Conservation (phyloP, 2,329 filamentous ascomycete genomes). For the Talaromyces sp. region DNA sequence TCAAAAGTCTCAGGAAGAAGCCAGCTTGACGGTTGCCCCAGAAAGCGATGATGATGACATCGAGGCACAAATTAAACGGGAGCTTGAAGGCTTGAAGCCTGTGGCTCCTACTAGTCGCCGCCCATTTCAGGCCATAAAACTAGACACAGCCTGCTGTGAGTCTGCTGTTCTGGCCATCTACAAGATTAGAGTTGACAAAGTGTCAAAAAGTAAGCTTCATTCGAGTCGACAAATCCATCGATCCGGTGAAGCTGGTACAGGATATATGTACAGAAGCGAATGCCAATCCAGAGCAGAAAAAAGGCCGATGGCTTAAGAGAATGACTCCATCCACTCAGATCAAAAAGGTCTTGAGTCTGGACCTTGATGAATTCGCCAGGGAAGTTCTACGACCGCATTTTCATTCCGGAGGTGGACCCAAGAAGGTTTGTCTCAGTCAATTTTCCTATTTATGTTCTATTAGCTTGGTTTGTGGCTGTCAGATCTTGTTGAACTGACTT, state of each 20-base stretch:
- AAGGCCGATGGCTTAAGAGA: constrained; percentile 55
- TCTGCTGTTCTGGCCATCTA: neutral
- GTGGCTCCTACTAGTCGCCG: constrained; percentile 41
- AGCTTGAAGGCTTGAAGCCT: constrained; percentile 50
- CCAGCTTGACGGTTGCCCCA: neutral
- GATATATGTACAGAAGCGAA: constrained; percentile 53
- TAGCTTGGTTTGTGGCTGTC: neutral
- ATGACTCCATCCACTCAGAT: constrained; percentile 56
- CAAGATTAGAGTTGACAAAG: neutral
- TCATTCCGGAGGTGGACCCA: constrained; percentile 45
- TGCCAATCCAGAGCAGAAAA: constrained; percentile 45
- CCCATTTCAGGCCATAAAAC: constrained; percentile 47
- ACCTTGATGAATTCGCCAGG: constrained; percentile 52
- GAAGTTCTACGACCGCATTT: constrained; percentile 57
- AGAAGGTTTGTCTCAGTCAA: constrained; percentile 44
- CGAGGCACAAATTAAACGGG: constrained; percentile 55
- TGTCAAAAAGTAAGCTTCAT: constrained; percentile 50
- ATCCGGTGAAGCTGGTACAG: constrained; percentile 57
- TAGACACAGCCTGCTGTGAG: constrained; percentile 48
- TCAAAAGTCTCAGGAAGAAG: neutral
- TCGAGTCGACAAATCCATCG: constrained; percentile 50
- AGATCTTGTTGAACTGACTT: neutral
- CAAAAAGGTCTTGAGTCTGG: constrained; percentile 53
- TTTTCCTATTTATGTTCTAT: neutral
- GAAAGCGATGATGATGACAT: constrained; percentile 41